Base-by-base conservation (phyloP, 495 filamentous ascomycete species). In the Gamarada debralockiae region DNA sequence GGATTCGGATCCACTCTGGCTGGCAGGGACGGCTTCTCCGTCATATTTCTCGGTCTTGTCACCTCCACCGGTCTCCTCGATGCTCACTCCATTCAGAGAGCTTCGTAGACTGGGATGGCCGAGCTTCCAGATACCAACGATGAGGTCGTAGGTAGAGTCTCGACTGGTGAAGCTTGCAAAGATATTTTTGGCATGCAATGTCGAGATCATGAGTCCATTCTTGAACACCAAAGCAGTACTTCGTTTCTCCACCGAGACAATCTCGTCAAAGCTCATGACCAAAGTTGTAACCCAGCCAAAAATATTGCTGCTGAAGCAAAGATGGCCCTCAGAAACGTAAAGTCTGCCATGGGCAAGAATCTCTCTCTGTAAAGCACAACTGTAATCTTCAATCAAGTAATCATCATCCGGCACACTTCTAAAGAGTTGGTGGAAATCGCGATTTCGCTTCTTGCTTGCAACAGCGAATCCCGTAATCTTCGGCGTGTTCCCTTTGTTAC, bases 301-400 rank as follows among this genome's bases (percentile, higher is more conserved):
- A 46, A 99, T 99, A 64, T 99, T 99, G 68, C 93, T 97, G 54
- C 91, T 95, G 70, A 99, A 99, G 72, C 93, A 99, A 31, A 99
- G 84, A 59, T 99, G 92, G 3, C 92, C 90, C 69, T 99, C 93
- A 0, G 92, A 97, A 24, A 99, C 86, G 61, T 99, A 99, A 13
- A 99, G 78, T 34, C 93, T 81, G 2, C 93, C 93, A 57, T 96
- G 92, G 10, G 95, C 79, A 39, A 99, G 84, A 52, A 99, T 99
- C 64, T 99, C 93, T 47, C 89, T 82, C 65, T 99, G 93, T 15
- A 99, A 67, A 14, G 93, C 93, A 63, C 92, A 96, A 63, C 95
- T 96, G 65, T 97, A 99, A 67, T 99, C 93, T 64, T 99, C 93
- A 54, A 99, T 97, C 10, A 99, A 76, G 58, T 93, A 97, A 65